Percentiles rank a stretch among this genome's conserved stretches.
Conservation (phyloP, 2,329 filamentous ascomycete genomes). For the Aaosphaeria pasadenensis region DNA sequence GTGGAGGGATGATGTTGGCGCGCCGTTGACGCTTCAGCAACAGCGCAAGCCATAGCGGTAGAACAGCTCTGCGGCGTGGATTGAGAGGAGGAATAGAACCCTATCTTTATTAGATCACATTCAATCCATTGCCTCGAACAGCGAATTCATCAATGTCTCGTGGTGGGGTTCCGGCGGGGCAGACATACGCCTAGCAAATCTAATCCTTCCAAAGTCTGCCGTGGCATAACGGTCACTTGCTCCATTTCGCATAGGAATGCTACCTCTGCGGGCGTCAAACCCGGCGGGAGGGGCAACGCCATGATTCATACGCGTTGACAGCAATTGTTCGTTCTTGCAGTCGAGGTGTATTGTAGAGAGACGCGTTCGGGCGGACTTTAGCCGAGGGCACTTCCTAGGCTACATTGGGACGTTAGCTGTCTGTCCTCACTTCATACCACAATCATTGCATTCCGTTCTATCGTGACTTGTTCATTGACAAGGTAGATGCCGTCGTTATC, state of each 20-base stretch:
- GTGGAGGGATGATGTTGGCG: slow-evolving; percentile 86
- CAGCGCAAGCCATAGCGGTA: slow-evolving; percentile 93
- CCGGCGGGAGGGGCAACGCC: slow-evolving; percentile 61
- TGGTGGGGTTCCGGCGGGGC: slow-evolving; percentile 22
- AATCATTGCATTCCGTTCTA: neutral
- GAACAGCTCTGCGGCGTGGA: slow-evolving; percentile 73
- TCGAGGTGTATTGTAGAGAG: slow-evolving; percentile 3
- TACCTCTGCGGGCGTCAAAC: slow-evolving; percentile 81
- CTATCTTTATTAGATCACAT: slow-evolving; percentile 44
- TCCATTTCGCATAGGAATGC: slow-evolving; percentile 98
- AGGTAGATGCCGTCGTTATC: slow-evolving; percentile 16
- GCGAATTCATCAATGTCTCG: too few relatives aligned
- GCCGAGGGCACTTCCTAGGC: slow-evolving; percentile 1
- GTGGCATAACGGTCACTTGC: slow-evolving; percentile 85
- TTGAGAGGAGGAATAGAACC: slow-evolving; percentile 73
- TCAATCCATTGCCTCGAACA: too few relatives aligned
- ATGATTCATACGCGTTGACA: slow-evolving; percentile 41
- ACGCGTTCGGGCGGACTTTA: slow-evolving; percentile 6
- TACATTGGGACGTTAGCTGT: neutral
- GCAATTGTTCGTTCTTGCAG: slow-evolving; percentile 4
- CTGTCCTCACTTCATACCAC: slow-evolving; percentile 1
- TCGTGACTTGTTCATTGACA: neutral
- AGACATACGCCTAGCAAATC: slow-evolving; percentile 76
- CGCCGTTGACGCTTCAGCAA: slow-evolving; percentile 92
- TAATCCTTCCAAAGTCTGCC: slow-evolving; percentile 83